Base-by-base conservation (phyloP, 441 rosid genomes). In the Arabidopsis lyrata region DNA sequence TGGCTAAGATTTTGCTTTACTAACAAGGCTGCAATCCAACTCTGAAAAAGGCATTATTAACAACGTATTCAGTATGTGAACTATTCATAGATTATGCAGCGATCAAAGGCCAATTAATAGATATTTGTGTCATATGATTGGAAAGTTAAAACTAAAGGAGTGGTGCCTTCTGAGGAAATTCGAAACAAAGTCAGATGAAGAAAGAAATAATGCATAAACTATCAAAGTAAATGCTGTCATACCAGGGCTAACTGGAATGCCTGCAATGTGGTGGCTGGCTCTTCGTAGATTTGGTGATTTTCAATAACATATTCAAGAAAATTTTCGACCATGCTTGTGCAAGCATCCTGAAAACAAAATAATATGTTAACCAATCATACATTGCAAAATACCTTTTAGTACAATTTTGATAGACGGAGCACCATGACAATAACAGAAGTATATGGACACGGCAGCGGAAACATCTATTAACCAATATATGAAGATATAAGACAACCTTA, bases 241-340 rank as follows among this genome's bases (percentile, higher is more conserved):
- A 96, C 99, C 92, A 93, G 75, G 58, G 98, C 90, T 65, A 96
- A 80, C 81, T 85, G 91, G 75, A 96, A 96, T 20, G 97, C 99
- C 83, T 96, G 96, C 78, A 89, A 84, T 47, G 78, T 69, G 66
- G 87, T 72, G 54, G 73, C 82, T 18, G 90, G 90, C 79, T 91
- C 93, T 77, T 72, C 70, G 57, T 52, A 78, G 66, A 93, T 84
- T 74, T 32, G 86, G 77, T 87, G 87, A 81, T 93, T 86, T 71
- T 84, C 87, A 83, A 93, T 81, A 36, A 96, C 86, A 84, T 90
- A 91, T 78, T 84, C 88, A 42, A 89, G 88, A 80, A 91, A 83
- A 58, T 66, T 80, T 67, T 83, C 90, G 79, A 73, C 90, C 81
- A 84, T 82, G 63, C 63, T 74, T 81, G 76, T 88, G 72, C 82